phyloP scores from a whole-genome alignment of 345 rosid genomes.

The Reutealis trisperma region DNA sequence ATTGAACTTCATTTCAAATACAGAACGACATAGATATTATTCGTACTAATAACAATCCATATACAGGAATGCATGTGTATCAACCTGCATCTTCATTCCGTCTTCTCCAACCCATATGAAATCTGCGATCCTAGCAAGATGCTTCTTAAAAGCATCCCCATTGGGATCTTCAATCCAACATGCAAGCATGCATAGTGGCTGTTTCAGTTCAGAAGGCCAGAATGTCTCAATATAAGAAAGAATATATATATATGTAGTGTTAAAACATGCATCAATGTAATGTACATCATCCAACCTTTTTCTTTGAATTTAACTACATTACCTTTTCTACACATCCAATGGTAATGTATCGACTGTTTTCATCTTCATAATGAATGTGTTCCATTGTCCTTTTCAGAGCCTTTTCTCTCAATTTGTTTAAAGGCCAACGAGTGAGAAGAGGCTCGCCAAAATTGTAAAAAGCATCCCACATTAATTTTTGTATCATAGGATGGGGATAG shows the following conservation, averaged over 20 bases:
- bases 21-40: not conserved
- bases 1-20: not conserved
- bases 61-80: not conserved
- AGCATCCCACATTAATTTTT: not conserved
- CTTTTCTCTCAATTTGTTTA: constrained; percentile 8
- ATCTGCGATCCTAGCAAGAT: constrained; percentile 50
- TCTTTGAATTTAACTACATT: not conserved
- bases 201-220: not conserved
- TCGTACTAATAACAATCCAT: not conserved
- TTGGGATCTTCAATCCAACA: constrained; percentile 69
- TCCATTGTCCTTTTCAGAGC: constrained; percentile 22
- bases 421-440: not conserved
- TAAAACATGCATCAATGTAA: too few relatives aligned
- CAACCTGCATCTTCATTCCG: constrained; percentile 64
- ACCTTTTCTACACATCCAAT: constrained; percentile 29
- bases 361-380: constrained; percentile 36
- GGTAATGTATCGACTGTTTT: constrained; percentile 34
- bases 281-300: too few relatives aligned
- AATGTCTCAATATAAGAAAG: not conserved
- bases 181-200: constrained; percentile 56
- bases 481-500: not conserved
- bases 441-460: not conserved
- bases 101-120: constrained; percentile 67
- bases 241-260: too few relatives aligned
- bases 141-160: constrained; percentile 49